Conservation (phyloP, 2,329 filamentous ascomycete species). For the Setomelanomma holmii region DNA sequence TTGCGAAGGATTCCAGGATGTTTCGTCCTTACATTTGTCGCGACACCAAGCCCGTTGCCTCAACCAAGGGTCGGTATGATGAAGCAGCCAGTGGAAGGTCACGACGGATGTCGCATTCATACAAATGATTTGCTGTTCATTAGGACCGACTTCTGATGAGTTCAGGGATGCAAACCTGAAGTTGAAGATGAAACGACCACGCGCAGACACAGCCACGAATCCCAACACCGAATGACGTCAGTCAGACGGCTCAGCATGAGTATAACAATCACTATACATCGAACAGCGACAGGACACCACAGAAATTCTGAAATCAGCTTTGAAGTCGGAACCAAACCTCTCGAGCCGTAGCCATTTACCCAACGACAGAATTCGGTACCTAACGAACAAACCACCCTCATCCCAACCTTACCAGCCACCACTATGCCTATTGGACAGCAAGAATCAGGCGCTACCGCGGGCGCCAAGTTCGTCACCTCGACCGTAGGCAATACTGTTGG, state of each 20-base stretch:
- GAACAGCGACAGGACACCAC: not conserved
- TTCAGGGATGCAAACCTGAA: slow-evolving; percentile 2
- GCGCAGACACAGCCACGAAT: not conserved
- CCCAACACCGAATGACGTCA: slow-evolving; percentile 1
- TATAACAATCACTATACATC: not conserved
- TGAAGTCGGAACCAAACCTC: slow-evolving; percentile 2
- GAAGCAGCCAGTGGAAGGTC: not conserved
- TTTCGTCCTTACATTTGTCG: not conserved
- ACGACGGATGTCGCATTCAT: not conserved
- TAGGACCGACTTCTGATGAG: not conserved
- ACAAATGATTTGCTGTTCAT: not conserved
- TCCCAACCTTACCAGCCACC: slow-evolving; percentile 8
- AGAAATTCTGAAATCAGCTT: slow-evolving; percentile 6
- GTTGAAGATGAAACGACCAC: not conserved
- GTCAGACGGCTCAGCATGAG: not conserved
- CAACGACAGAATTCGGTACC: too few relatives aligned
- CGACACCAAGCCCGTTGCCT: not conserved
- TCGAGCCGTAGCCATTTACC: too few relatives aligned
- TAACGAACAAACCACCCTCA: slow-evolving; percentile 9
- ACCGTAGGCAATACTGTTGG: slow-evolving; percentile 63
- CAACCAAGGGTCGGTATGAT: not conserved
- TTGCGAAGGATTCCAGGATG: not conserved
- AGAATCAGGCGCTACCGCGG: slow-evolving; percentile 57
- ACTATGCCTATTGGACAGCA: slow-evolving; percentile 47
- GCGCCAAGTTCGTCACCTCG: slow-evolving; percentile 63